phyloP scores from a whole-genome alignment of 1,284 basidiomycete species.

The Stygiomarasmius scandens region DNA sequence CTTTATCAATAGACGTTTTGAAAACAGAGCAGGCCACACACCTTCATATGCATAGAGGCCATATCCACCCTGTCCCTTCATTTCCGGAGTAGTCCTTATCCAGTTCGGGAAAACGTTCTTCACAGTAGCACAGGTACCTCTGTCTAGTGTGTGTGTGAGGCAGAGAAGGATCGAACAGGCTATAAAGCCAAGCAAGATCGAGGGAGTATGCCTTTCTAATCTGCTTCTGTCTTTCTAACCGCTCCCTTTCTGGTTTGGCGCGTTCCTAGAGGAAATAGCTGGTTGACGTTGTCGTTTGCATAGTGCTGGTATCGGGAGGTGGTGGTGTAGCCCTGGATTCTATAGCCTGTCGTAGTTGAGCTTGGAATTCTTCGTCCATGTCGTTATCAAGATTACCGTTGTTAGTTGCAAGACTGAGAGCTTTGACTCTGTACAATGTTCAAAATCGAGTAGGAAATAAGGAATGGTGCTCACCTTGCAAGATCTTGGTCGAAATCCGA shows the following conservation, averaged over 20 bases:
- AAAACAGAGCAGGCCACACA: conserved; percentile 27
- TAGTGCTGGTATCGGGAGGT: not conserved
- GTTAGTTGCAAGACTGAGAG: conserved; percentile 11
- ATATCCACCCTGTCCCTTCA: conserved; percentile 55
- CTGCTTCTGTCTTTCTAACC: conserved; percentile 13
- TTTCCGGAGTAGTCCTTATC: conserved; percentile 67
- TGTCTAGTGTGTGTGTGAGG: conserved; percentile 65
- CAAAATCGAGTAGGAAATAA: not conserved
- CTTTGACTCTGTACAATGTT: conserved; percentile 5
- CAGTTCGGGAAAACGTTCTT: conserved; percentile 72
- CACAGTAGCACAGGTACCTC: conserved; percentile 50
- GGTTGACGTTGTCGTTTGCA: not conserved
- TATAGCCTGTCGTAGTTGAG: not conserved
- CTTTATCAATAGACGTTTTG: conserved; percentile 4
- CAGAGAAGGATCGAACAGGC: conserved; percentile 62
- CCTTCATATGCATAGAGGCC: conserved; percentile 87
- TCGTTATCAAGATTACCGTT: not conserved
- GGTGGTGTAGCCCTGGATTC: conserved; percentile 9
- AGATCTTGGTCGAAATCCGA: not conserved
- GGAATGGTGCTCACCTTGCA: not conserved
- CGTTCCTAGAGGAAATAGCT: conserved; percentile 13
- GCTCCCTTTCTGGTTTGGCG: conserved; percentile 14
- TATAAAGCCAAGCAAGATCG: conserved; percentile 67
- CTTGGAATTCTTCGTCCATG: too few species aligned
- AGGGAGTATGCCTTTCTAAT: conserved; percentile 48